Base-by-base conservation (phyloP, 306 rosid species). In the Potentilla sterilis region DNA sequence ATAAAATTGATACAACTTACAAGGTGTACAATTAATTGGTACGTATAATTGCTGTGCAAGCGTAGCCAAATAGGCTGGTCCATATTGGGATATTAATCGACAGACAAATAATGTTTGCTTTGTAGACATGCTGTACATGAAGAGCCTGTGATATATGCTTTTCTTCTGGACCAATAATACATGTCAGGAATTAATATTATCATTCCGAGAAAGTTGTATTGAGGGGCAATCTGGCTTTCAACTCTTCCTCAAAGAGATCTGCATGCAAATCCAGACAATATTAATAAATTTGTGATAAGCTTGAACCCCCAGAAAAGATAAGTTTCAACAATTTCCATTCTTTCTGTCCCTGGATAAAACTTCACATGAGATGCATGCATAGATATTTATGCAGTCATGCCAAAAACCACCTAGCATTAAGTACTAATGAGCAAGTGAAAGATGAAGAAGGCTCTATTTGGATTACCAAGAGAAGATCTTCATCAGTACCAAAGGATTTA, bases 401-500 rank as follows among this genome's bases (percentile, higher is more conserved):
- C 44, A 48, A 48, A 15, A 37, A 18, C 41, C 16, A 41, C 49
- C 42, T 15, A 58, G 57, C 43, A 38, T 15, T 11, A 55, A 35
- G 40, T 74, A 49, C 70, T n/a, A 19, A 42, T 1, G 65, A 70
- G 52, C 35, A 62, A 58, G 62, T 0, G 51, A 61, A 46, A 47
- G 0, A 32, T 69, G 69, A 13, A 63, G 21, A 55, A 55, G 51
- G 64, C 49, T 54, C 47, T 59, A 9, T 49, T 48, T 46, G 69
- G 47, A 80, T 84, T 92, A 95, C 97, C 93, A 95, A 81, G 70
- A 95, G 91, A 86, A 95, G 87, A 84, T 95, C 99, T 81, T 95
- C 99, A 78, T 95, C 97, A 21, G 99, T 95, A 64, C 99, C 99
- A 68, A 89, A 95, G 89, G 92, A 83, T 83, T 89, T 92, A 59